Evolutionary conservation across 305 asterid species (phyloP), one percentile per base, ranked within the genome.

Genomic region (Euphrasia arctica): DNA sequence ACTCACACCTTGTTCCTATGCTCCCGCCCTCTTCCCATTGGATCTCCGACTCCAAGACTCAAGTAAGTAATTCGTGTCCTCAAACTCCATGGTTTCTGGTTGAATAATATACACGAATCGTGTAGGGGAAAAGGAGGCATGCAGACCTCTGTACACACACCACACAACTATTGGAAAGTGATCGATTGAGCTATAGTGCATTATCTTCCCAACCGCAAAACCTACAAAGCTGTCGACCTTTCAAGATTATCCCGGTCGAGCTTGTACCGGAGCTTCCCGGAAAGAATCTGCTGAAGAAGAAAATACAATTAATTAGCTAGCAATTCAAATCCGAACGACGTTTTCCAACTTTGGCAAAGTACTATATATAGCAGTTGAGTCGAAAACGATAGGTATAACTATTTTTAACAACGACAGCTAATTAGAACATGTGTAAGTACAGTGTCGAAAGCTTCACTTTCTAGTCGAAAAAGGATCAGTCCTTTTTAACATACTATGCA

Each of bases 131-230:
- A 43, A 2, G 18, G 14, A 47, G 18, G 51, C 3, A 12, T 43
- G 14, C 14, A 47, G 6, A 11, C 51, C 51, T 47, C 1, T 10
- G 6, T 15, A 47, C 51, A 47, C 11, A 18, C 22, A 47, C 12
- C 49, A 77, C 39, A 63, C 75, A 80, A 75, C 70, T 77, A 77
- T 64, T 22, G 58, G 49, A 61, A 74, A 72, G 4, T 27, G 34
- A 31, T 31, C 34, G 39, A 32, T 18, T 73, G 85, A 82, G 79
- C 77, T 65, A 76, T 51, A 29, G 74, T 68, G 79, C 81, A 68
- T 57, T 75, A 36, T 71, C 64, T 65, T 67, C 73, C 8, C 47
- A 47, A 2, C 60, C 25, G 63, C 45, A 68, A 60, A 14, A 80
- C 68, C 81, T 77, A 79, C 70, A 69, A 41, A 5, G 69, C 9